Conservation (phyloP, 495 filamentous ascomycete species). For the Aspergillus conjunctus region DNA sequence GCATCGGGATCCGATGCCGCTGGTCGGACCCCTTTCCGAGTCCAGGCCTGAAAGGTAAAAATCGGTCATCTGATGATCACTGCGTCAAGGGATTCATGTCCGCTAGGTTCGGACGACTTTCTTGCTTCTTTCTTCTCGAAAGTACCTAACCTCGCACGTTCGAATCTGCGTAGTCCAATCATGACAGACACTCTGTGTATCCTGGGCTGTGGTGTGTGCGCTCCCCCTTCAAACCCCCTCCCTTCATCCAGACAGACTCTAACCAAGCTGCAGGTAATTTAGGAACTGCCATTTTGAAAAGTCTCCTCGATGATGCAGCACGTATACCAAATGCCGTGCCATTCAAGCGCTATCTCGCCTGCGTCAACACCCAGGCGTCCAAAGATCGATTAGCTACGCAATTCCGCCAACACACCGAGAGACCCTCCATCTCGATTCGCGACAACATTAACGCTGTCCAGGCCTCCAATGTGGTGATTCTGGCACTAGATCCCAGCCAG, state of each 20-base stretch:
- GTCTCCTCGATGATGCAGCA: constrained; percentile 26
- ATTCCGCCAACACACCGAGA: constrained; percentile 17
- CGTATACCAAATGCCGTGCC: constrained; percentile 16
- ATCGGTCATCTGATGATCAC: too few species aligned
- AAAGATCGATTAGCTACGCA: constrained; percentile 15
- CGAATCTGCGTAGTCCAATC: background rate
- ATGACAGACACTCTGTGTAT: constrained; percentile 35
- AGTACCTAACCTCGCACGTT: too few species aligned
- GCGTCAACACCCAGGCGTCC: constrained; percentile 35
- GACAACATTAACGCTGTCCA: constrained; percentile 28
- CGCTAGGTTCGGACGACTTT: too few species aligned
- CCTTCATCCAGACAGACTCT: background rate
- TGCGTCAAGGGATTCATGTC: too few species aligned
- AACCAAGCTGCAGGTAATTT: constrained; percentile 35
- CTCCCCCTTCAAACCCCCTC: too few species aligned
- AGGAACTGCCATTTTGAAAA: constrained; percentile 39
- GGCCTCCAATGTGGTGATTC: constrained; percentile 32
- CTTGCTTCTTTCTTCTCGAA: too few species aligned
- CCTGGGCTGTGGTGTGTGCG: constrained; percentile 41
- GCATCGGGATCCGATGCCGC: too few species aligned
- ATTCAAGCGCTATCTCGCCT: constrained; percentile 36
- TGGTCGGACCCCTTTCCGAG: too few species aligned
- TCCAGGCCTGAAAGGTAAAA: too few species aligned
- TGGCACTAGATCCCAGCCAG: constrained; percentile 38
- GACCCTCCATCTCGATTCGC: constrained; percentile 24